Evolutionary conservation across 306 rosid species (phyloP), one percentile per base, ranked within the genome.

Genomic region (Crataegus laevigata): DNA sequence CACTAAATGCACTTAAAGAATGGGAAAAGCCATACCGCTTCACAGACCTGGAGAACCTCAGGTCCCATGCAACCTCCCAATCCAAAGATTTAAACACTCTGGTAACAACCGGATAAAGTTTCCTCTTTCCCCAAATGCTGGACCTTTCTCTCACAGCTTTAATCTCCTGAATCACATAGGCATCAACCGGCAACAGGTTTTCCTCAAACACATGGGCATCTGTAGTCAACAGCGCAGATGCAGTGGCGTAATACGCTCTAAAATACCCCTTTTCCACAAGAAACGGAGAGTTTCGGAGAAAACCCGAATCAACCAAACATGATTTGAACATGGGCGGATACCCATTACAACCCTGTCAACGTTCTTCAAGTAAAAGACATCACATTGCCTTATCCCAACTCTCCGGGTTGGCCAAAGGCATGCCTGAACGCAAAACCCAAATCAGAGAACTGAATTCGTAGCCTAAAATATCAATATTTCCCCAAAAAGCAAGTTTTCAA

Each of bases 61-160:
- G 73, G 36, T 78, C 73, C 24, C 88, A 79, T 1, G 88, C 87
- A 72, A 78, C 81, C 61, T 24, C 24, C 89, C 90, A 89, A 64
- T 80, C 74, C 83, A 87, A 80, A 57, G 94, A 69, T 66, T 91
- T 91, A 8, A 85, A 77, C 66, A 89, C 88, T 68, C 73, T 80
- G 61, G 68, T 2, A 52, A 83, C 86, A 47, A 69, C 11, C 25
- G 78, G 85, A 85, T 78, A 85, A 50, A 84, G 61, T n/a, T 42
- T 47, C 18, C 18, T 6, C 14, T 63, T 75, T 66, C 70, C 72
- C 50, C 38, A 51, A 25, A 26, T 29, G 3, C 40, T 17, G 18
- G 74, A 62, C 40, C 73, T 32, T n/a, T 72, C 67, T 25, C 69
- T 18, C 21, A n/a, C 55, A 59, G 36, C 72, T 65, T 51, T 75